phyloP scores from a whole-genome alignment of 2,329 filamentous ascomycete genomes.

The Amylocarpus encephaloides region DNA sequence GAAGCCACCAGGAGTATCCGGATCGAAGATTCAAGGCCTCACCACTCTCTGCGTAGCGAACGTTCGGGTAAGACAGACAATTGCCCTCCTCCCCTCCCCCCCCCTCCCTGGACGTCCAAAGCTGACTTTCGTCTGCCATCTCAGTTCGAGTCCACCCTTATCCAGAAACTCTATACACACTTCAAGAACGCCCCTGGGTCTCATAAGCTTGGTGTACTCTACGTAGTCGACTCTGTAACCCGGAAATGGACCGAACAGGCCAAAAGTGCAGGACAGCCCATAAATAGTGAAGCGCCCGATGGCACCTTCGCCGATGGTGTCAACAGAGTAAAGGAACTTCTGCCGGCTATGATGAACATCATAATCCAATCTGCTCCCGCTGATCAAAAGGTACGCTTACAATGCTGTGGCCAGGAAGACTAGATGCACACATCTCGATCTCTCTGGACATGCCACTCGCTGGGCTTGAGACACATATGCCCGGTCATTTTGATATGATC shows the following conservation, averaged over 20 bases:
- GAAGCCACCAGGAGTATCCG: slow-evolving; percentile 91
- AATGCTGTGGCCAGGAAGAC: slow-evolving; percentile 21
- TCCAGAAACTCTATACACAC: slow-evolving; percentile 94
- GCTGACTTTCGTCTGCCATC: background rate
- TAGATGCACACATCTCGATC: background rate
- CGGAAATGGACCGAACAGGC: slow-evolving; percentile 98
- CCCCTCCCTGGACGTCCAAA: background rate
- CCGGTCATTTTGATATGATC: slow-evolving; percentile 18
- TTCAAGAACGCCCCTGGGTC: slow-evolving; percentile 92
- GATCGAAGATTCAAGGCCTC: slow-evolving; percentile 82
- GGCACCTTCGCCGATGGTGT: slow-evolving; percentile 94
- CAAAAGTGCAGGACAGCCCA: slow-evolving; percentile 74
- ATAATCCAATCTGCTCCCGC: slow-evolving; percentile 81
- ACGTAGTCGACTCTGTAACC: slow-evolving; percentile 99
- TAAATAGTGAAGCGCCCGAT: slow-evolving; percentile 74
- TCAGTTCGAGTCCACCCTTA: slow-evolving; percentile 87
- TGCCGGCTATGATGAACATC: slow-evolving; percentile 92
- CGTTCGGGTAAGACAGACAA: slow-evolving; percentile 64
- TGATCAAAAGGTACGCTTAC: slow-evolving; percentile 87
- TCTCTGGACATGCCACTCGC: background rate
- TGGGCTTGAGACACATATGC: background rate
- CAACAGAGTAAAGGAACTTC: slow-evolving; percentile 90
- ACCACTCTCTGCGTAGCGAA: slow-evolving; percentile 84
- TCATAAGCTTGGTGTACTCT: slow-evolving; percentile 97
- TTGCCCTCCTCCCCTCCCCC: background rate